These are phyloP conservation scores for Cryptosporidium xiaoi DNA, from an alignment of 169 alveolate species.

Conservation along the genomic window DNA sequence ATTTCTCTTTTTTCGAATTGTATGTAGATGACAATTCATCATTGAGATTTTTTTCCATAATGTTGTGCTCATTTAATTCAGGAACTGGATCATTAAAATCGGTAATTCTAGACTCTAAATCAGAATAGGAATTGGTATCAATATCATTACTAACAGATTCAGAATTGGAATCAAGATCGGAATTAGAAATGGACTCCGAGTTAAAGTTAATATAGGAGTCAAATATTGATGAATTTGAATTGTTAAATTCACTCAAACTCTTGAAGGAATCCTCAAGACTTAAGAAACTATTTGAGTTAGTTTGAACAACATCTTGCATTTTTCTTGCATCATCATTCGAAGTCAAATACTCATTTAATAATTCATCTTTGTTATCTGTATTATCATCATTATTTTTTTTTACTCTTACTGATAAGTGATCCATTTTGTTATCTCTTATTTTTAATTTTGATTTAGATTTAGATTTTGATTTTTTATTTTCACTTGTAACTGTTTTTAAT, in stretches of 20 bases:
- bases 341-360: neutral
- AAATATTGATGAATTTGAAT: constrained; percentile 3
- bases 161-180: neutral
- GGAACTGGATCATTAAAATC: too few species aligned
- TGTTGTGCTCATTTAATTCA: too few species aligned
- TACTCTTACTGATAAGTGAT: too few species aligned
- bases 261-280: constrained; percentile 52
- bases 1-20: too few species aligned
- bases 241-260: constrained; percentile 41
- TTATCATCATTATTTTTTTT: constrained; percentile 1
- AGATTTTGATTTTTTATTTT: neutral
- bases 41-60: too few species aligned
- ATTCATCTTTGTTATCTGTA: neutral
- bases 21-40: too few species aligned
- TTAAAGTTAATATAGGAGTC: neutral
- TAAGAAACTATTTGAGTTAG: constrained; percentile 37
- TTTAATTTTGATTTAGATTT: neutral
- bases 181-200: neutral
- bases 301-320: neutral
- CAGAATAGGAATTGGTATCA: too few species aligned
- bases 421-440: too few species aligned
- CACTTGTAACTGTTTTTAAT: neutral
- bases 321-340: neutral
- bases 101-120: too few species aligned
- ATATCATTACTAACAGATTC: neutral